These are phyloP conservation scores for Phytophthora ohioensis DNA, from an alignment of 352 stramenopile genomes.

Conservation along the genomic window DNA sequence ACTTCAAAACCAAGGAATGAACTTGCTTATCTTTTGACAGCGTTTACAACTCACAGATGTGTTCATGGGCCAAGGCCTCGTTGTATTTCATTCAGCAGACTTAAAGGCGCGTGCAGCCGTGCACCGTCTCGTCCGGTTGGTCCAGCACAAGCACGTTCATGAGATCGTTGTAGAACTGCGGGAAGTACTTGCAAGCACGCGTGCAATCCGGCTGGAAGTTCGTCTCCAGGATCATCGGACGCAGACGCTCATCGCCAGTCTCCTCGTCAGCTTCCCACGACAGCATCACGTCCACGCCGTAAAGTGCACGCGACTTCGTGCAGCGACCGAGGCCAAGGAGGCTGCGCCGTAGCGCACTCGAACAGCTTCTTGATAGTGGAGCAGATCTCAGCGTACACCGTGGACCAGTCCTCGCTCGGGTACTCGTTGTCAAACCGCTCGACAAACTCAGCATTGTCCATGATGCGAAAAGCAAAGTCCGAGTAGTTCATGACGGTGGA, in stretches of 20 bases:
- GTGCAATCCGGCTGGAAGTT: constrained; percentile 72
- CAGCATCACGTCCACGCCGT: constrained; percentile 67
- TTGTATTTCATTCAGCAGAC: neutral
- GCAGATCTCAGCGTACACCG: constrained; percentile 53
- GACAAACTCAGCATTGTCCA: constrained; percentile 60
- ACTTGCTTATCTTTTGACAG: constrained; percentile 2
- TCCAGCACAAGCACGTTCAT: constrained; percentile 65
- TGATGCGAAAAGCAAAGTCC: constrained; percentile 56
- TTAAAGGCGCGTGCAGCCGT: constrained; percentile 57
- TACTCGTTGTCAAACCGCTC: constrained; percentile 61
- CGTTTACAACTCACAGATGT: neutral
- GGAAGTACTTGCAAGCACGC: constrained; percentile 62
- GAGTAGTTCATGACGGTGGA: constrained; percentile 78
- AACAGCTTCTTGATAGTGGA: constrained; percentile 63
- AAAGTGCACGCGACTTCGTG: constrained; percentile 61
- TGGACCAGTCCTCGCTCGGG: constrained; percentile 55
- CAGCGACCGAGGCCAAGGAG: constrained; percentile 59
- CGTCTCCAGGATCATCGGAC: constrained; percentile 58
- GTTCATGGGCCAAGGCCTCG: neutral
- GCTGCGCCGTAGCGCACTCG: constrained; percentile 47
- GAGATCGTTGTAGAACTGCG: constrained; percentile 63
- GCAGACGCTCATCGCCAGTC: constrained; percentile 48
- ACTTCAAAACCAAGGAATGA: constrained; percentile 13
- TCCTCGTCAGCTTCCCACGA: constrained; percentile 49
- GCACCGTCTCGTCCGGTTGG: constrained; percentile 45